Evolutionary conservation across 2,329 filamentous ascomycete genomes (phyloP), one percentile per base, ranked within the genome.

Genomic region (Scytalidium sp.): DNA sequence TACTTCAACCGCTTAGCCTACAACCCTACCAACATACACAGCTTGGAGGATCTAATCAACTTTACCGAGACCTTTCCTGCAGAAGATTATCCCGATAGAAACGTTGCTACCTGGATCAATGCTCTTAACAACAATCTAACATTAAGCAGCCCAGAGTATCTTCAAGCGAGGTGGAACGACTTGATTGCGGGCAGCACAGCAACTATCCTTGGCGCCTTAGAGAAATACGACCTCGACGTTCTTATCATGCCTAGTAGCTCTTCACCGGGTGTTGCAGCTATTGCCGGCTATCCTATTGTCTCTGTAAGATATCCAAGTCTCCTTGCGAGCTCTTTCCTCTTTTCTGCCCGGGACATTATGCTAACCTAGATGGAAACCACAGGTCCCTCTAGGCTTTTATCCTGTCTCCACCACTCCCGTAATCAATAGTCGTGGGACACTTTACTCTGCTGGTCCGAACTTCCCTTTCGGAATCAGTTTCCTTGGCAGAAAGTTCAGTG

Each of bases 251-350:
- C 84, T 0, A 80, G 80, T 0, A 54, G 63, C 7, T 64, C 74
- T 17, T 69, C 75, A 0, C 65, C 71, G 0, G 63, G 67, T 2
- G 70, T 80, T 7, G 73, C 79, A 2, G 79, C 78, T 1, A 65
- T 84, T 17, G 71, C 83, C 1, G 83, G 83, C 0, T 72, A 72
- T 0, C 84, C 84, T 0, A 73, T 83, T 3, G 67, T 88, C 11
- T 81, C 80, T 36, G 32, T 36, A 36, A 9, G 5, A n/a, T 36
- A 10, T 36, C 32, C 32, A 36, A 36, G 17, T 9, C 32, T 36
- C 32, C 11, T 36, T 36, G 11, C 25, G 7, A 36, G 4, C 32
- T 36, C 32, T 10, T 36, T 36, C 32, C 25, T 13, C 7, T 27
- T 36, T 36, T n/a, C 32, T 36, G 17, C 32, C 13, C 5, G 17